Conservation (phyloP, 140 eudicot species). For the Anethum foeniculum region DNA sequence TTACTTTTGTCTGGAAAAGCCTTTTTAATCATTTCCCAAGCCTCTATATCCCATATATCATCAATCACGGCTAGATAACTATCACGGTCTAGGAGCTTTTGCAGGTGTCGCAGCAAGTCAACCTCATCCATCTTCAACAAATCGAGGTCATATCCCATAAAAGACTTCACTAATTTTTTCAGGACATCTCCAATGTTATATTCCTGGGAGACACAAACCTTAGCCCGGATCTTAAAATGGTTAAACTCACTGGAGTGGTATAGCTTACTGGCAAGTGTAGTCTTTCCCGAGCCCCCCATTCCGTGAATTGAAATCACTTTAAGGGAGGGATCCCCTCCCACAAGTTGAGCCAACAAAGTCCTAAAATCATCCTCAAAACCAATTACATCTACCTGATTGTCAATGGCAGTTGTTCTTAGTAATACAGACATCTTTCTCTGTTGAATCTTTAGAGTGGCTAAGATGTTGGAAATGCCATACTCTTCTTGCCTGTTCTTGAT, state of each 20-base stretch:
- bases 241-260: not conserved
- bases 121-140: not conserved
- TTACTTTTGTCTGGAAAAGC: conserved; percentile 16
- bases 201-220: conserved; percentile 20
- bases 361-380: too few species aligned
- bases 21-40: conserved; percentile 10
- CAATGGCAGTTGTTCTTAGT: too few species aligned
- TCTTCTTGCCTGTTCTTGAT: too few species aligned
- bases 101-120: conserved; percentile 6
- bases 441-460: too few species aligned
- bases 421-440: too few species aligned
- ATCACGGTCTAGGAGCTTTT: not conserved
- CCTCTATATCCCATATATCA: conserved; percentile 14
- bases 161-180: not conserved
- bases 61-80: conserved; percentile 16
- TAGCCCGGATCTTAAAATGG: conserved; percentile 8
- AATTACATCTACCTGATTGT: too few species aligned
- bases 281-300: conserved; percentile 23
- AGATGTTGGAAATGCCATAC: too few species aligned
- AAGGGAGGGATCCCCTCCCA: not conserved
- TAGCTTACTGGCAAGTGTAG: conserved; percentile 17
- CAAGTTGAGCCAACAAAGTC: too few species aligned
- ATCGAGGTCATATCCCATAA: not conserved
- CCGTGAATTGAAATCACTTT: conserved; percentile 18
- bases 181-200: not conserved